phyloP scores from a whole-genome alignment of 2,329 filamentous ascomycete genomes.

The Fusarium verrucosum region DNA sequence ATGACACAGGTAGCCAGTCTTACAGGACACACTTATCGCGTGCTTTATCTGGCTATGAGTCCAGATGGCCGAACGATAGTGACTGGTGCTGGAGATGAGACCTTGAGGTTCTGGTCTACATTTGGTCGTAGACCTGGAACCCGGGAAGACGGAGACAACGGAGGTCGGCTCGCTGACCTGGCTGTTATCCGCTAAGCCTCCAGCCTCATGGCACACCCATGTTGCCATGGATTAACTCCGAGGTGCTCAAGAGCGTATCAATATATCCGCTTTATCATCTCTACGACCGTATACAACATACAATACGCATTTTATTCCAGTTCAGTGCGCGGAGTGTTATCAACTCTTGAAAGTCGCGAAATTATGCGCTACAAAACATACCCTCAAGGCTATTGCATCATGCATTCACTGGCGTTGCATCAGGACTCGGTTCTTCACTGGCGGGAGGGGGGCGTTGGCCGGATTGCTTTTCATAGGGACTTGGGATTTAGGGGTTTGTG shows the following conservation, averaged over 20 bases:
- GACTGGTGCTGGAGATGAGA: constrained; percentile 96
- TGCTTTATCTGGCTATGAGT: constrained; percentile 96
- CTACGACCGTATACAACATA: constrained; percentile 2
- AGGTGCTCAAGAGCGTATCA: not conserved
- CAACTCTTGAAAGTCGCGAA: constrained; percentile 27
- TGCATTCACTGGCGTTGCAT: constrained; percentile 47
- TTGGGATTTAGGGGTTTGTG: constrained; percentile 26
- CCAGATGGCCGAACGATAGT: constrained; percentile 94
- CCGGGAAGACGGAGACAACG: constrained; percentile 72
- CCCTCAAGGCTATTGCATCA: constrained; percentile 39
- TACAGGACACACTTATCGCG: constrained; percentile 95
- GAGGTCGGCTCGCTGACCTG: constrained; percentile 77
- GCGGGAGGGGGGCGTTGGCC: constrained; percentile 37
- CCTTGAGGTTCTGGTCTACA: constrained; percentile 94
- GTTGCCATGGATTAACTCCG: not conserved
- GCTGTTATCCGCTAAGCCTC: constrained; percentile 74
- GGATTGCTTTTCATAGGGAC: constrained; percentile 36
- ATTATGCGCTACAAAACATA: constrained; percentile 39
- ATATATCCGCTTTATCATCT: not conserved
- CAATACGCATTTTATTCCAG: constrained; percentile 6
- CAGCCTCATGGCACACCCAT: not conserved
- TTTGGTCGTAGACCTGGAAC: constrained; percentile 84
- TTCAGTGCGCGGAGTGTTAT: constrained; percentile 9
- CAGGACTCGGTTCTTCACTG: constrained; percentile 39
- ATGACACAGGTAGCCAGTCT: constrained; percentile 97